phyloP scores from a whole-genome alignment of 2,329 filamentous ascomycete genomes.

The Diaporthe sp. region DNA sequence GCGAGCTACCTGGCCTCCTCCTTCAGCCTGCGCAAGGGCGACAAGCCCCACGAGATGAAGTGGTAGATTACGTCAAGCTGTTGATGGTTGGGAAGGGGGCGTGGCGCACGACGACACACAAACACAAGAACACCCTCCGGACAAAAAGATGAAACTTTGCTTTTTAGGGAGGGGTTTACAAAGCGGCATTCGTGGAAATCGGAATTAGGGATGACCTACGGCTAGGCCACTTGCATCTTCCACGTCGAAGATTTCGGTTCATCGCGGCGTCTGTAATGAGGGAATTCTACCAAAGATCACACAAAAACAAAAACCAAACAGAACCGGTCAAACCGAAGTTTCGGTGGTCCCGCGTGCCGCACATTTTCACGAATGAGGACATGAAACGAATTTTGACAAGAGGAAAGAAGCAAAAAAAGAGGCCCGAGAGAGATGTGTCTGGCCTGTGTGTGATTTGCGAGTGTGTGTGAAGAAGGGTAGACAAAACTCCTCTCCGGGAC shows the following conservation, averaged over 20 bases:
- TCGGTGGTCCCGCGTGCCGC: constrained; percentile 22
- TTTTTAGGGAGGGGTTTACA: constrained; percentile 41
- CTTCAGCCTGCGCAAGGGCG: constrained; percentile 99
- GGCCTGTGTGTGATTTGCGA: constrained; percentile 27
- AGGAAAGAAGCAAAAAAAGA: not conserved
- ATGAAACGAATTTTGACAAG: constrained; percentile 31
- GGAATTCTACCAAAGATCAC: constrained; percentile 56
- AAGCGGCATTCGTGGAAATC: constrained; percentile 39
- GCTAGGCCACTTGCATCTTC: constrained; percentile 75
- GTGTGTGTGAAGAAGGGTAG: not conserved
- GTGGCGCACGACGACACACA: constrained; percentile 41
- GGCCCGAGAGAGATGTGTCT: not conserved
- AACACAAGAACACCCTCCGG: constrained; percentile 41
- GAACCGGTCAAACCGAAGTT: constrained; percentile 34
- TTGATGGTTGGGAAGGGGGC: constrained; percentile 38
- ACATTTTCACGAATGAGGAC: constrained; percentile 26
- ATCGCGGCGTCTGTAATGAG: constrained; percentile 77
- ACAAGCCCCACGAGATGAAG: constrained; percentile 99
- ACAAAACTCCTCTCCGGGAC: constrained; percentile 25
- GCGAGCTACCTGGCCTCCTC: constrained; percentile 92
- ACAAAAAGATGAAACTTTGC: constrained; percentile 44
- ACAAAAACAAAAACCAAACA: constrained; percentile 38
- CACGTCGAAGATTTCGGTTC: constrained; percentile 74
- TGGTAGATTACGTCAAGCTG: constrained; percentile 74
- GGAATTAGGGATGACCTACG: constrained; percentile 51